Evolutionary conservation across 169 alveolate genomes (phyloP).

Genomic region (Plasmodium blacklocki): DNA sequence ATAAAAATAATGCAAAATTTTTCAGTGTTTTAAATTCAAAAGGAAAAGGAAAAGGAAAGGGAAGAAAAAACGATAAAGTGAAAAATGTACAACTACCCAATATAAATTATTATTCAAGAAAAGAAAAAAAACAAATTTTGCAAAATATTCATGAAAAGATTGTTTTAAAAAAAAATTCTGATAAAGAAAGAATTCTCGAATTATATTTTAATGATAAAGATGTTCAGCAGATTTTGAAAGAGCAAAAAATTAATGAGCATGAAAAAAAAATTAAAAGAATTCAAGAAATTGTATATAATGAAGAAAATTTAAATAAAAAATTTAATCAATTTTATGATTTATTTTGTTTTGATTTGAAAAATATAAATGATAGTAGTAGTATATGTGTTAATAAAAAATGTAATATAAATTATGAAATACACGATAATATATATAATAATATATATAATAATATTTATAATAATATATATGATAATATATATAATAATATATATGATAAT

Average conservation of each 20-base stretch:
- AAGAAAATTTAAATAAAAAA: constrained; percentile 56
- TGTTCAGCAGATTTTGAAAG: constrained; percentile 30
- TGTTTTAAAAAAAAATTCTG: constrained; percentile 10
- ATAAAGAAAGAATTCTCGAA: constrained; percentile 22
- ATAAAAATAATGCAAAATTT: neutral
- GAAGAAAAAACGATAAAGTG: neutral
- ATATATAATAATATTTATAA: too few species aligned
- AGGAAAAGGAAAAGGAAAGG: too few species aligned
- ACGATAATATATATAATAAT: too few species aligned
- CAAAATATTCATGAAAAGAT: constrained; percentile 50
- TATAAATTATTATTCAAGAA: constrained; percentile 48
- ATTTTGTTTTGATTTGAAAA: constrained; percentile 42
- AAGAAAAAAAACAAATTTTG: constrained; percentile 59
- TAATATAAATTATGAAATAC: neutral
- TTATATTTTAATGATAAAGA: constrained; percentile 58
- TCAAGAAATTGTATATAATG: constrained; percentile 33
- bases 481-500: too few species aligned
- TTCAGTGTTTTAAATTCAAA: too few species aligned
- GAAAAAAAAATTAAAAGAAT: constrained; percentile 31
- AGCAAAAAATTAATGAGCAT: constrained; percentile 47
- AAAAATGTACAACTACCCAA: constrained; percentile 15
- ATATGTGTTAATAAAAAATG: neutral
- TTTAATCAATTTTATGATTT: constrained; percentile 62
- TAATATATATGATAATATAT: too few species aligned
- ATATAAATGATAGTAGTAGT: constrained; percentile 17